A percentile compares a stretch with the other conserved stretches of the same genome.
Conservation (phyloP, 257 asterid species). For the Orobanche coerulescens region DNA sequence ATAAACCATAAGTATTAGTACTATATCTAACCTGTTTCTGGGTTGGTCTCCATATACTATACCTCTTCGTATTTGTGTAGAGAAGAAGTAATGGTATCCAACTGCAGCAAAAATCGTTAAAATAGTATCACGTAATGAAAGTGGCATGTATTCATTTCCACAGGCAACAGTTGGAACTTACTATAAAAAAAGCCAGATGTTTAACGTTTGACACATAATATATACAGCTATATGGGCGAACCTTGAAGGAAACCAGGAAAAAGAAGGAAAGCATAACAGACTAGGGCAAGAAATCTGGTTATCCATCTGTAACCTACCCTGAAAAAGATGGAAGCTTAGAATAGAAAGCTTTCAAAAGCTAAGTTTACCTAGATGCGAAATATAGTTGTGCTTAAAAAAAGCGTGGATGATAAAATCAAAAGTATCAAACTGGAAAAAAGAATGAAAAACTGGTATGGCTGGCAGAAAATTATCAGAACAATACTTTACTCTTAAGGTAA, state of each 20-base stretch:
- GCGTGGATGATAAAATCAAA: too few species aligned
- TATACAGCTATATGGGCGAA: conserved; percentile 24
- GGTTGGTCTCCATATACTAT: conserved; percentile 86
- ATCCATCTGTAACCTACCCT: conserved; percentile 96
- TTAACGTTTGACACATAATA: neutral
- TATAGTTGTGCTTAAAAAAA: too few species aligned
- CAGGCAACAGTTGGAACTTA: neutral
- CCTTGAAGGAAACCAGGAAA: conserved; percentile 95
- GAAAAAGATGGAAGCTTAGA: conserved; percentile 40
- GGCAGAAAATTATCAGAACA: too few species aligned
- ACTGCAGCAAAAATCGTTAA: conserved; percentile 47
- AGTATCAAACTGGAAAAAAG: too few species aligned
- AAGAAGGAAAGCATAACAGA: conserved; percentile 72
- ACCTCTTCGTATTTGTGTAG: conserved; percentile 70
- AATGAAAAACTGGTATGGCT: too few species aligned
- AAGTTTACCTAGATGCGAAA: too few species aligned
- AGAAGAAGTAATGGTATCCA: conserved; percentile 80
- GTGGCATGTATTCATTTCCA: neutral
- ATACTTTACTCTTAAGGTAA: too few species aligned
- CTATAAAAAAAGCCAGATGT: neutral
- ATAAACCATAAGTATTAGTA: neutral
- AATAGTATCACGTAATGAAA: neutral
- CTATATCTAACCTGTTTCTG: conserved; percentile 62
- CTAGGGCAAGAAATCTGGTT: conserved; percentile 79
- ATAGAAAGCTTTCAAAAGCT: neutral